A percentile compares a stretch with the other conserved stretches of the same genome.
phyloP scores from a whole-genome alignment of 2,329 filamentous ascomycete species.

The Trichoderma afroharzianum region DNA sequence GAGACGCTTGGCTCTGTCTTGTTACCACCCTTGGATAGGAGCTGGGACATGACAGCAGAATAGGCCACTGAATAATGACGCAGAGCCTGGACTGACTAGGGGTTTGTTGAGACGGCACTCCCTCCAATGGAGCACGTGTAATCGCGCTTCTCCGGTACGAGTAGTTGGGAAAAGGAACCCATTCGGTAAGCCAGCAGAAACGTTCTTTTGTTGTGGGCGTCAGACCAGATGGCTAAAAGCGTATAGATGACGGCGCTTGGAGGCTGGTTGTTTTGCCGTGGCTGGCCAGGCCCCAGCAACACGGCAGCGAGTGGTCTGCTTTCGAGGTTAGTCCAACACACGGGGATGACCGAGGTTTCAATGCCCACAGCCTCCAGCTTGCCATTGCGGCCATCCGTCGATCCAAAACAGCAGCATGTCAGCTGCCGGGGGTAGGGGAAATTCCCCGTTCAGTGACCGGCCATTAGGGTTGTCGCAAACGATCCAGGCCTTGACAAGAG shows the following conservation, averaged over 20 bases:
- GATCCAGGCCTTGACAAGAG: background rate
- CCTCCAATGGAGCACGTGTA: background rate
- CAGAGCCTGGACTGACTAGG: background rate
- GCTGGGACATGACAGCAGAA: background rate
- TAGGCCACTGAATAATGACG: background rate
- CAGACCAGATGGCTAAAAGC: conserved; percentile 8
- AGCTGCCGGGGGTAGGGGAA: background rate
- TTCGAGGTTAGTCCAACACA: background rate
- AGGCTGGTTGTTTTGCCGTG: conserved; percentile 9
- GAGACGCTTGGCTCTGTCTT: conserved; percentile 1
- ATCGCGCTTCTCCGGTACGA: background rate
- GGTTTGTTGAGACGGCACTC: background rate
- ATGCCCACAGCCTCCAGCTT: background rate
- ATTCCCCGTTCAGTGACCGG: background rate
- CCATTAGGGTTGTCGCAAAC: background rate
- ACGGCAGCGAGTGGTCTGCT: background rate
- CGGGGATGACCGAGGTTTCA: conserved; percentile 17
- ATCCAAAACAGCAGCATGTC: conserved; percentile 6
- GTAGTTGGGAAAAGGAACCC: background rate
- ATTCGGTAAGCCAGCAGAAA: background rate
- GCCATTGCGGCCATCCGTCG: background rate
- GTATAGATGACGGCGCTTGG: background rate
- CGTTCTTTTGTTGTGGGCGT: background rate
- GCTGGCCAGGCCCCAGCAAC: conserved; percentile 1
- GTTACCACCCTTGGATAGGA: background rate